Percentiles rank a stretch among this genome's conserved stretches.
Evolutionary conservation across 2,329 filamentous ascomycete species (phyloP).

Genomic region (Cryphonectria carpinicola): DNA sequence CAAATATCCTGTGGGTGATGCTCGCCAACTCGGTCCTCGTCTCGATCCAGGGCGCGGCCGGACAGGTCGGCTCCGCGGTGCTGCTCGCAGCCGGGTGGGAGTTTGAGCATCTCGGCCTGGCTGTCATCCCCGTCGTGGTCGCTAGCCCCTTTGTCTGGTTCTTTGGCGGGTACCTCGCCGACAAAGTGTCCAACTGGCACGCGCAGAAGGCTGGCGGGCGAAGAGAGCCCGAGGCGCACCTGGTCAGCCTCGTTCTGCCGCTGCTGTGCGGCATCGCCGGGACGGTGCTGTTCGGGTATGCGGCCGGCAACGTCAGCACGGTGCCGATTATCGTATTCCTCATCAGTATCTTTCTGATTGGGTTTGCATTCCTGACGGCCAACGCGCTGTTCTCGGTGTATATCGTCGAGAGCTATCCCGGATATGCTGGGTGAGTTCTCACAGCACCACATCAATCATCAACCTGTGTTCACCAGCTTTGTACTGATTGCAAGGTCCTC

Average conservation of each 20-base stretch:
- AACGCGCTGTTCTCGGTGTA: slow-evolving; percentile 34
- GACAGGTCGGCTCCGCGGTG: slow-evolving; percentile 32
- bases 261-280: slow-evolving; percentile 32
- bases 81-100: slow-evolving; percentile 36
- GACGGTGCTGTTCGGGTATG: slow-evolving; percentile 34
- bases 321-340: slow-evolving; percentile 32
- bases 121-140: slow-evolving; percentile 32
- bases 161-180: slow-evolving; percentile 41
- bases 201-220: slow-evolving; percentile 31
- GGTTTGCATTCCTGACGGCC: slow-evolving; percentile 32
- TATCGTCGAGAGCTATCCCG: slow-evolving; percentile 34
- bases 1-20: slow-evolving; percentile 37
- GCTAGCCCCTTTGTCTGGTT: slow-evolving; percentile 33
- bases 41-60: slow-evolving; percentile 32
- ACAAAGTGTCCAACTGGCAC: slow-evolving; percentile 35
- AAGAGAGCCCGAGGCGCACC: slow-evolving; percentile 36
- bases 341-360: slow-evolving; percentile 33
- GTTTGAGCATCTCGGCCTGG: slow-evolving; percentile 35
- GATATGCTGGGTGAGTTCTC: slow-evolving; percentile 25
- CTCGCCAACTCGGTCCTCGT: slow-evolving; percentile 35
- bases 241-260: slow-evolving; percentile 35
- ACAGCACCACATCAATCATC: not conserved
- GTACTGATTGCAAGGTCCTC: not conserved
- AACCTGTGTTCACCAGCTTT: not conserved
- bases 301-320: slow-evolving; percentile 30